Conservation (phyloP, 768 basidiomycete genomes). For the Mycena vitilis region DNA sequence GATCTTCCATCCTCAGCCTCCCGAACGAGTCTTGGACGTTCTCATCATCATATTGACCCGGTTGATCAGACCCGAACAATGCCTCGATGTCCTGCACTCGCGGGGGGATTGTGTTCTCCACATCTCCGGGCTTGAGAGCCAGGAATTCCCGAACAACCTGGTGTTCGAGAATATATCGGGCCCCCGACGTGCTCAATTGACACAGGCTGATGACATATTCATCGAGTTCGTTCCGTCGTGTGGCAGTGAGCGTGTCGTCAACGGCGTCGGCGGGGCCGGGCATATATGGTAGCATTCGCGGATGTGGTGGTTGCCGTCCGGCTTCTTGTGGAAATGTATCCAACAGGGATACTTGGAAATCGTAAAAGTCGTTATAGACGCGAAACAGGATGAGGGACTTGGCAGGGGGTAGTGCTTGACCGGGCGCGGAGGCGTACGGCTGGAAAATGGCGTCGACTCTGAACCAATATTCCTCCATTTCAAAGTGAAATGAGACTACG, state of each 20-base stretch:
- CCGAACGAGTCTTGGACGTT: constrained; percentile 63
- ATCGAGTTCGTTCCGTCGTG: constrained; percentile 85
- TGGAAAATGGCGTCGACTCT: constrained; percentile 91
- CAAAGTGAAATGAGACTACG: constrained; percentile 97
- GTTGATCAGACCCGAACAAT: constrained; percentile 53
- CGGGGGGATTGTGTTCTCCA: constrained; percentile 74
- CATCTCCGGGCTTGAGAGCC: constrained; percentile 86
- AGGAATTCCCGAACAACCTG: constrained; percentile 86
- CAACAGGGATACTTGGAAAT: constrained; percentile 92
- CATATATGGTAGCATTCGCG: constrained; percentile 94
- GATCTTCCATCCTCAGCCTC: constrained; percentile 57
- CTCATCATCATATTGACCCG: constrained; percentile 50
- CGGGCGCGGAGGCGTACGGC: constrained; percentile 76
- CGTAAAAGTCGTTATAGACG: constrained; percentile 98
- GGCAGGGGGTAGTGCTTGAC: constrained; percentile 66
- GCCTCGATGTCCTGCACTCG: constrained; percentile 69
- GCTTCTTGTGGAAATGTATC: constrained; percentile 92
- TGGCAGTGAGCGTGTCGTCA: constrained; percentile 84
- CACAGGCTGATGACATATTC: constrained; percentile 88
- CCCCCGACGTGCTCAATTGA: constrained; percentile 71
- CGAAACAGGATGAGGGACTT: constrained; percentile 91
- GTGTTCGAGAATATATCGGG: constrained; percentile 85
- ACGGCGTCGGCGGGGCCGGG: constrained; percentile 91
- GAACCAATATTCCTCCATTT: constrained; percentile 98
- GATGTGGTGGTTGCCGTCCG: constrained; percentile 74